phyloP scores from a whole-genome alignment of 2,329 filamentous ascomycete genomes.

The Colletotrichum musicola region DNA sequence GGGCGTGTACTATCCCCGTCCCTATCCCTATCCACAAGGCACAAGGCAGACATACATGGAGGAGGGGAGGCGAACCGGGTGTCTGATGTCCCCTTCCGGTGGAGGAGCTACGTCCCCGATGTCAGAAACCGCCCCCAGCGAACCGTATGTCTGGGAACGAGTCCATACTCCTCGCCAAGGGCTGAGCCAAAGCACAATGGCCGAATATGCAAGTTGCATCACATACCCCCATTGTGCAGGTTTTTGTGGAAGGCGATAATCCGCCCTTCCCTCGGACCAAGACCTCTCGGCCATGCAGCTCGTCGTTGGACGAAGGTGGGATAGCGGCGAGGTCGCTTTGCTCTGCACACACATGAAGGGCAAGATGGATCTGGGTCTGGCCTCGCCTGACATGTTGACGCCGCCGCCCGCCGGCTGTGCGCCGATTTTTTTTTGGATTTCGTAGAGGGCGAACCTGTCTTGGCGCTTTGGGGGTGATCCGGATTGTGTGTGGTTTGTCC shows the following conservation, averaged over 20 bases:
- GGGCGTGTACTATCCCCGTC: conserved; percentile 22
- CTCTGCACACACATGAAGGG: neutral
- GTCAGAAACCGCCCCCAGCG: conserved; percentile 22
- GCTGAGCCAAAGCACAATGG: neutral
- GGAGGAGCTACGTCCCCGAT: conserved; percentile 11
- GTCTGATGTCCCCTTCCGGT: conserved; percentile 11
- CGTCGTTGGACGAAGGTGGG: conserved; percentile 3
- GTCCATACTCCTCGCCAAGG: neutral
- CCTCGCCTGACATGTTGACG: conserved; percentile 33
- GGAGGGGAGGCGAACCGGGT: conserved; percentile 17
- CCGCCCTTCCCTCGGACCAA: conserved; percentile 22
- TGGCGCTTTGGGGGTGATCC: conserved; percentile 34
- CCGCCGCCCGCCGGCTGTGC: conserved; percentile 16
- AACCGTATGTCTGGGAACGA: conserved; percentile 27
- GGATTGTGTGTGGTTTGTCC: neutral
- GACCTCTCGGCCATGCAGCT: conserved; percentile 22
- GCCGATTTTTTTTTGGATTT: conserved; percentile 13
- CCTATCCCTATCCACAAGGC: neutral
- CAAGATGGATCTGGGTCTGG: neutral
- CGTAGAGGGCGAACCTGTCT: conserved; percentile 13
- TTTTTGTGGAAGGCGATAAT: conserved; percentile 9
- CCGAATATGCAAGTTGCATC: conserved; percentile 16
- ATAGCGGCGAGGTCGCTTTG: neutral
- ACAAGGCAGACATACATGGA: too few species aligned
- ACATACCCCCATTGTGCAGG: conserved; percentile 5